Base-by-base conservation (phyloP, 441 rosid genomes). In the Arabidopsis hybrid region DNA sequence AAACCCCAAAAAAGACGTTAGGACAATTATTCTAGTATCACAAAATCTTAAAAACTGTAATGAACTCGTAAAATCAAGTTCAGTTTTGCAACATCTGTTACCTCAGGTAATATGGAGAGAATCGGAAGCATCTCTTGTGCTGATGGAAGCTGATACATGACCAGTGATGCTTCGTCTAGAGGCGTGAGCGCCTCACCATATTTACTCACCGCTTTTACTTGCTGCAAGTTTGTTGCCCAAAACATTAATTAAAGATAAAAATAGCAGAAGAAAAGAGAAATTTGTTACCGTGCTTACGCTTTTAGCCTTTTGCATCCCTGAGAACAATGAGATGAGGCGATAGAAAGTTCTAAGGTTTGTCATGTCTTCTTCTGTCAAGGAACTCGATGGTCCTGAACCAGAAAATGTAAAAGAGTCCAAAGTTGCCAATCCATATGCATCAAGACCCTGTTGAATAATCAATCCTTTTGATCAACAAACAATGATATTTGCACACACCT, bases 341-440 rank as follows among this genome's bases (percentile, higher is more conserved):
- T 75, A 87, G 65, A 95, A 82, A 7, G 86, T 92, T 84, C 79
- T 85, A 73, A 95, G 83, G 83, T 95, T 95, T 79, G 75, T 79
- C 38, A 51, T 64, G 82, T 95, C 99, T 78, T 95, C 99, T 50
- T 88, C 77, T 16, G 96, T 88, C 91, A 92, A 78, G 31, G 84
- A 75, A 55, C 88, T 80, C 58, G 43, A 58, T 35, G 87, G 76
- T 64, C 64, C 55, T 76, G 86, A 79, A 65, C 79, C 68, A 67
- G 78, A 62, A 78, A 89, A 85, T 66, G 86, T 78, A 55, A 92
- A 72, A 45, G 88, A 89, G 73, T 91, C 86, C 64, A 93, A 62
- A 38, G 95, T 84, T 60, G 96, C 97, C 73, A 92, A 76, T 69
- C 97, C 97, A 69, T 87, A 87, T 69, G 99, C 97, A 83, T 95